These are phyloP conservation scores for Lichtheimia ornata DNA, from an alignment of 371 early-diverging fungal genomes.

Conservation along the genomic window DNA sequence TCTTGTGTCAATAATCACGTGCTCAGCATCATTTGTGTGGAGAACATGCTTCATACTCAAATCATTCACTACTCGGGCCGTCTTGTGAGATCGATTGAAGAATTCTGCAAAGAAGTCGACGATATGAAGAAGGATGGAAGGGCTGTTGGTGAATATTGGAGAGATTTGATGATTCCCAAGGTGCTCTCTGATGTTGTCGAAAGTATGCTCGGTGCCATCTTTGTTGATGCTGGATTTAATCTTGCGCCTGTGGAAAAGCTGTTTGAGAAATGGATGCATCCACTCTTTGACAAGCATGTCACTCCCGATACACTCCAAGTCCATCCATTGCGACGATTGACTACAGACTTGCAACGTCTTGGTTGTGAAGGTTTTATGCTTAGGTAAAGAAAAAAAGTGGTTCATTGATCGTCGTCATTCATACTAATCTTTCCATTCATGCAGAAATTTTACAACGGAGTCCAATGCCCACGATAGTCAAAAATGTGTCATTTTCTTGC, in stretches of 20 bases:
- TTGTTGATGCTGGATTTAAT: constrained; percentile 80
- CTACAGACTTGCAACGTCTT: constrained; percentile 40
- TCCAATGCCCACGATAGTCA: constrained; percentile 31
- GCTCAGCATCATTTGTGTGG: constrained; percentile 72
- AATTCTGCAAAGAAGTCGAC: constrained; percentile 42
- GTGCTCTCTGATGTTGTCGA: constrained; percentile 88
- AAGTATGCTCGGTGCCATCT: constrained; percentile 87
- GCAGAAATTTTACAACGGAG: constrained; percentile 42
- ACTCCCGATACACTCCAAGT: constrained; percentile 50
- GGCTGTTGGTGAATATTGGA: constrained; percentile 70
- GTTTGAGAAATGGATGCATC: constrained; percentile 56
- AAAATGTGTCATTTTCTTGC: constrained; percentile 54
- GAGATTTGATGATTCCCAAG: constrained; percentile 78
- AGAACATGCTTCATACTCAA: constrained; percentile 62
- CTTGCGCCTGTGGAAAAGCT: constrained; percentile 49
- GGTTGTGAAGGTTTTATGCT: constrained; percentile 53
- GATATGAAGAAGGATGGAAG: constrained; percentile 37
- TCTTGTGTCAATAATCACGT: constrained; percentile 88
- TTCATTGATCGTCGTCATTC: neutral
- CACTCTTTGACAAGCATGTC: constrained; percentile 56
- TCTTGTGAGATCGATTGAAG: constrained; percentile 52
- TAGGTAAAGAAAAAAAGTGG: constrained; percentile 27
- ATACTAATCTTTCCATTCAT: constrained; percentile 1
- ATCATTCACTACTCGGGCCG: constrained; percentile 66
- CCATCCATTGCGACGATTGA: constrained; percentile 54